A percentile compares a stretch with the other conserved stretches of the same genome.
These are phyloP conservation scores for Kurtzmaniella quercitrusa DNA, from an alignment of 1,139 yeast genomes.

Conservation along the genomic window DNA sequence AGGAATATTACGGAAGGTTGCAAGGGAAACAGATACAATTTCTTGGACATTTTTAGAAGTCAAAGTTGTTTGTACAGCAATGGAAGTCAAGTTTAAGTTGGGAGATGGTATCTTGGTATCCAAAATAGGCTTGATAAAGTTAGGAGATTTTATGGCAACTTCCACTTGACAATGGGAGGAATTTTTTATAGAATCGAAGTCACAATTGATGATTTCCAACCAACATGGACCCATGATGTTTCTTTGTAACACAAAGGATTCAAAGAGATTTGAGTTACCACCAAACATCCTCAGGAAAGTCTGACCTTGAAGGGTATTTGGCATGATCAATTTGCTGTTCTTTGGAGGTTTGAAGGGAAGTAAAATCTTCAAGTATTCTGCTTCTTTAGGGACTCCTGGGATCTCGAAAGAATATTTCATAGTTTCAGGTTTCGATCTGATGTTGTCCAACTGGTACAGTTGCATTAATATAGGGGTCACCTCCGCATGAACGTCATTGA, in stretches of 20 bases:
- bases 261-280: constrained; percentile 67
- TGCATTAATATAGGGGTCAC: constrained; percentile 61
- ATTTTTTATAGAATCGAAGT: constrained; percentile 56
- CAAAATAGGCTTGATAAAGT: constrained; percentile 44
- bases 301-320: constrained; percentile 65
- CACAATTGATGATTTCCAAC: constrained; percentile 67
- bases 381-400: constrained; percentile 71
- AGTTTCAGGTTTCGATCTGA: constrained; percentile 66
- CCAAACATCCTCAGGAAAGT: constrained; percentile 84
- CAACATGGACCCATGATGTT: constrained; percentile 98
- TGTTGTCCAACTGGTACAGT: constrained; percentile 54
- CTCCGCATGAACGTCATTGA: constrained; percentile 75
- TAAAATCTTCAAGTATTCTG: constrained; percentile 76
- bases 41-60: constrained; percentile 78
- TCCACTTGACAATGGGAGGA: constrained; percentile 83
- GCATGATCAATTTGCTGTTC: constrained; percentile 45
- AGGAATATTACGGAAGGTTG: constrained; percentile 61
- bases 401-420: constrained; percentile 89
- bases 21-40: constrained; percentile 74
- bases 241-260: constrained; percentile 77
- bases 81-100: constrained; percentile 60
- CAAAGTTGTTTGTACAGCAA: constrained; percentile 78
- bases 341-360: constrained; percentile 67
- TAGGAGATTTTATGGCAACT: constrained; percentile 53
- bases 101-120: constrained; percentile 51